Base-by-base conservation (phyloP, 108 stramenopile genomes). In the Cyclostephanos tholiformis region DNA sequence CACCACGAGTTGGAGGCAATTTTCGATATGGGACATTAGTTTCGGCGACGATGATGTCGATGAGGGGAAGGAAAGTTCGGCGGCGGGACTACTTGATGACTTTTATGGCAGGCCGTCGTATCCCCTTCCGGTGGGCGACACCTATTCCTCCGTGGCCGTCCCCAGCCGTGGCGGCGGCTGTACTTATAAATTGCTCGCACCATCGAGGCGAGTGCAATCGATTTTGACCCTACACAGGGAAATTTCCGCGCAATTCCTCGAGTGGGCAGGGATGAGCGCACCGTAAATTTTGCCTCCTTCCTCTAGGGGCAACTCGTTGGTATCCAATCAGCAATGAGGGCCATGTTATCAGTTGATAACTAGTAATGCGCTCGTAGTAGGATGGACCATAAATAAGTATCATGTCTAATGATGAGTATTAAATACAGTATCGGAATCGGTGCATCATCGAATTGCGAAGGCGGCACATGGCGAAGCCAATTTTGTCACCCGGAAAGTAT, bases 51-150 rank as follows among this genome's bases (percentile, higher is more conserved):
- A 60, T 55, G 65, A 26, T 17, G 36, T 30, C 17, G 32, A 7
- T 8, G 56, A 17, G 12, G 57, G 69, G 19, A 14, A 17, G 14
- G 13, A 0, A 46, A 12, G 44, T 32, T 32, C 32, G 44, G 13
- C 44, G 16, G 53, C 23, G 53, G 26, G 53, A 10, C 19, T 38
- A 8, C 57, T 64, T 16, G 8, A 32, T 65, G 73, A 63, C 30
- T 80, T 80, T 46, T 67, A 80, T 29, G 79, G 79, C 19, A 53
- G 49, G 14, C 79, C 79, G 19, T 65, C 73, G 19, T 67, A 63
- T 69, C 55, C 79, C 1, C 46, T 80, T 35, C 79, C 79, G 55
- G 36, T 53, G 8, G 79, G 73, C 12, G 62, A 69, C n/a, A 75
- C 67, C 16, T 80, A 67, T 69, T 68, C 74, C 11, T 69, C 67